Evolutionary conservation across 148 eudicot species (phyloP), one percentile per base, ranked within the genome.

Genomic region (Vaccinium myrtillus): DNA sequence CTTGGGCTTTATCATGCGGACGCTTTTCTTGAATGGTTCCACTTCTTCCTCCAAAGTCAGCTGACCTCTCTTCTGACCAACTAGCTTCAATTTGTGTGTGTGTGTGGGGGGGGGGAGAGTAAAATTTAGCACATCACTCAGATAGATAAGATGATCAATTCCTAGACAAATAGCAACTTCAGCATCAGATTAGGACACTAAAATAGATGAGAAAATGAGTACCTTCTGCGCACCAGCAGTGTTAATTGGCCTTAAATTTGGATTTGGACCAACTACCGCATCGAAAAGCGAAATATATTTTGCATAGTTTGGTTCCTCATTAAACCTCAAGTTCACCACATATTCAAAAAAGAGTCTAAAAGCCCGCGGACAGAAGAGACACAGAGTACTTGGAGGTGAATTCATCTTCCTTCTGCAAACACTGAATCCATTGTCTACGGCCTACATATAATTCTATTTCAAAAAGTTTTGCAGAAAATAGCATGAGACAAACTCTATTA

Each of bases 161-260:
- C 55, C 11, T 51, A 51, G 55, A 32, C 15, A 58, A 18, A 84
- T 25, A 80, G 49, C 4, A 61, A 63, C 32, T 81, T 81, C 2
- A 12, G 55, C 36, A 8, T n/a, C 36, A 21, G 12, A 61, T n/a
- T 12, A 43, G 55, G 53, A 81, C 16, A 50, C 50, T 54, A 30
- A 14, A 75, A 39, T 51, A 10, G 55, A 23, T 55, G 13, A 63
- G n/a, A 81, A 30, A 87, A 84, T 5, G 61, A 0, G 25, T 84
- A 94, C 98, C 94, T 92, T 94, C 75, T 91, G 98, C 53, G 98
- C 98, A 75, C 95, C 94, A 61, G 92, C 91, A 16, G 98, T 93
- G 89, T 91, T 92, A 59, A 93, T 87, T 18, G 95, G 95, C 82
- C 95, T 87, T 54, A 88, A 81, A 79, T 83, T 92, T 75, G 94